Conservation (phyloP, 768 basidiomycete species). For the Ramaria sp. region DNA sequence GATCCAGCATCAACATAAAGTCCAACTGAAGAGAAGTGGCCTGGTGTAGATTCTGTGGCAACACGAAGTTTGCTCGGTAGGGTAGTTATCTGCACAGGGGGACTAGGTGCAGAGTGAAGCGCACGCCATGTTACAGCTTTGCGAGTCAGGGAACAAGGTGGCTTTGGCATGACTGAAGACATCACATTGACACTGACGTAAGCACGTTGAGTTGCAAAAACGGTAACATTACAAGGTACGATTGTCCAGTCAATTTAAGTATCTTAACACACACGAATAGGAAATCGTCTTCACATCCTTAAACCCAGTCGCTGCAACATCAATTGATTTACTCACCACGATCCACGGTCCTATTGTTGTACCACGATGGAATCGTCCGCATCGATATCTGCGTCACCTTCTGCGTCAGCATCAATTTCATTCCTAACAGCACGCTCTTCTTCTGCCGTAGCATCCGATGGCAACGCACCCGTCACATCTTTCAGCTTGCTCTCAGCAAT, state of each 20-base stretch:
- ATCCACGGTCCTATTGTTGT: not conserved
- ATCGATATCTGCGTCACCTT: conserved; percentile 3
- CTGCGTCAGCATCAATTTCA: conserved; percentile 1
- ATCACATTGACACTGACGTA: no score
- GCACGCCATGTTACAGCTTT: not conserved
- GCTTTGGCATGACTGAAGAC: conserved; percentile 1
- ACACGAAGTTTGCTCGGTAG: conserved; percentile 87
- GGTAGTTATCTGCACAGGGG: conserved; percentile 59
- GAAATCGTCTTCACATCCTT: not conserved
- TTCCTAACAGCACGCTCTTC: not conserved
- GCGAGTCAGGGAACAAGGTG: not conserved
- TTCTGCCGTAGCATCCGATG: not conserved
- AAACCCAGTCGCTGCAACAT: no score
- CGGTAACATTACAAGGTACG: no score
- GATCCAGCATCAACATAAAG: conserved; percentile 92
- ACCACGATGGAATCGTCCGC: not conserved
- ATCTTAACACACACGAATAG: not conserved
- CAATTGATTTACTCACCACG: no score
- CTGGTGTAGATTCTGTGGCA: conserved; percentile 82
- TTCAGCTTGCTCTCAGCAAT: not conserved
- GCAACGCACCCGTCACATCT: not conserved
- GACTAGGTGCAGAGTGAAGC: conserved; percentile 11
- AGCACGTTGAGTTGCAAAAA: no score
- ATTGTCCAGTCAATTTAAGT: no score
- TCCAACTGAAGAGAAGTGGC: conserved; percentile 90